Evolutionary conservation across 306 rosid genomes (phyloP).

Genomic region (Abrus pulchellus): DNA sequence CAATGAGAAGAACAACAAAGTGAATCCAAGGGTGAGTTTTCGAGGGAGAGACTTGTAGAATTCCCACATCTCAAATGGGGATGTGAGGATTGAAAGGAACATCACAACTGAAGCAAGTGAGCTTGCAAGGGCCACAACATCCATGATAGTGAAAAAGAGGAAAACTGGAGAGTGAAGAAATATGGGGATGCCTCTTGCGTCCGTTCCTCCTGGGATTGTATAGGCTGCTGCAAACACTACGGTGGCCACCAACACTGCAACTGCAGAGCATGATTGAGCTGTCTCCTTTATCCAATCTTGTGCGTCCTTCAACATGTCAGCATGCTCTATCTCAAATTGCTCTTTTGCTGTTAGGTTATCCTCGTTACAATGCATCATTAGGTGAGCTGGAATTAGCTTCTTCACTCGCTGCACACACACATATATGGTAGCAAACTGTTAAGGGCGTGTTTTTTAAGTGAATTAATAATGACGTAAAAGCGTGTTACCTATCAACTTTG

Average conservation of each 20-base stretch:
- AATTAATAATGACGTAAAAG: too few species aligned
- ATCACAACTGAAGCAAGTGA: conserved; percentile 55
- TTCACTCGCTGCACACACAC: conserved; percentile 39
- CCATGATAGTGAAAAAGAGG: conserved; percentile 49
- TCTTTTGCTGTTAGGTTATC: neutral
- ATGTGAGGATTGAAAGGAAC: conserved; percentile 55
- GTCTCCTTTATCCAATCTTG: conserved; percentile 46
- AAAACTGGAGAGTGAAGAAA: conserved; percentile 38
- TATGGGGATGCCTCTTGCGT: neutral
- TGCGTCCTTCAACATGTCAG: conserved; percentile 11
- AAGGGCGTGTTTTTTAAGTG: too few species aligned
- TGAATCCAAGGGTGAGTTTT: conserved; percentile 44
- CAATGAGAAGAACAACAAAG: conserved; percentile 46
- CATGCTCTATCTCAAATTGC: conserved; percentile 13
- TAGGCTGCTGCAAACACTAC: conserved; percentile 56
- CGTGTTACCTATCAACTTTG: too few species aligned
- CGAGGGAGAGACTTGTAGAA: conserved; percentile 45
- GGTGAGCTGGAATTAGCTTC: neutral
- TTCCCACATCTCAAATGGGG: conserved; percentile 46
- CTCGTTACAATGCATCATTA: conserved; percentile 15
- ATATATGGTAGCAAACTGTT: too few species aligned
- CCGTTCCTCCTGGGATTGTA: conserved; percentile 41
- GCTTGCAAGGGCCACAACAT: conserved; percentile 46
- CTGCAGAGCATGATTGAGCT: conserved; percentile 50
- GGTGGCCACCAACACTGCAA: conserved; percentile 47